Conservation (phyloP, 2,329 filamentous ascomycete genomes). For the Karstenula rhodostoma region DNA sequence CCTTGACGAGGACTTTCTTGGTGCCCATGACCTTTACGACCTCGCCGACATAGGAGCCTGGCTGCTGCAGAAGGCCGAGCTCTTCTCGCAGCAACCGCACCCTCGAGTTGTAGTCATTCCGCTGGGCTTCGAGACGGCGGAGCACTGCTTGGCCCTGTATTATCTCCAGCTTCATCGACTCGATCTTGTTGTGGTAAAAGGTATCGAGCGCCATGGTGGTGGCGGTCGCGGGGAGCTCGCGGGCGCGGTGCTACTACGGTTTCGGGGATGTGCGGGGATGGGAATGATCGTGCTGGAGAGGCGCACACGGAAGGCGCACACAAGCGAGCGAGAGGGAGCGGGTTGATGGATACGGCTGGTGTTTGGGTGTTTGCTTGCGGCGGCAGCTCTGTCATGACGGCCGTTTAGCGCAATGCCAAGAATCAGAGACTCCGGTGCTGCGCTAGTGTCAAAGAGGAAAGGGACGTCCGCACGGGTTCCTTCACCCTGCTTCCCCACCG, state of each 20-base stretch:
- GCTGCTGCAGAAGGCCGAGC: constrained; percentile 93
- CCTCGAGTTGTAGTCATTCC: constrained; percentile 99
- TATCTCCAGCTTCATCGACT: constrained; percentile 99
- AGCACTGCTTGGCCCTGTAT: constrained; percentile 97
- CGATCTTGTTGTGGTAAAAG: constrained; percentile 99
- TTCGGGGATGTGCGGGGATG: constrained; percentile 41
- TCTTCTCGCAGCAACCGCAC: constrained; percentile 95
- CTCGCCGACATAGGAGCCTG: constrained; percentile 96
- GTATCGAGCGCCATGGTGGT: constrained; percentile 95
- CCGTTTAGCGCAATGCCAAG: constrained; percentile 18
- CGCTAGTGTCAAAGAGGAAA: constrained; percentile 10
- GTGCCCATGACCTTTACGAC: constrained; percentile 99
- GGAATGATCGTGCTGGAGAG: neutral
- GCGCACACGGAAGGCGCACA: neutral
- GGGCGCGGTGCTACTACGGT: constrained; percentile 56
- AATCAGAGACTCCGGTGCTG: constrained; percentile 13
- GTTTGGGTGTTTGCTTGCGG: constrained; percentile 3
- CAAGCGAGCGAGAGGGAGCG: constrained; percentile 58
- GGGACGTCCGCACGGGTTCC: constrained; percentile 12
- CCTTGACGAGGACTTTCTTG: constrained; percentile 98
- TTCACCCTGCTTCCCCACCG: constrained; percentile 14
- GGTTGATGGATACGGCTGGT: constrained; percentile 39
- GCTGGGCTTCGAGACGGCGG: constrained; percentile 92
- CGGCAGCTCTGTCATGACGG: constrained; percentile 6
- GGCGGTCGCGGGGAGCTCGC: constrained; percentile 33